Percentiles rank a stretch among this genome's conserved stretches.
Evolutionary conservation across 441 rosid species (phyloP).

Genomic region (Erodium texanum): DNA sequence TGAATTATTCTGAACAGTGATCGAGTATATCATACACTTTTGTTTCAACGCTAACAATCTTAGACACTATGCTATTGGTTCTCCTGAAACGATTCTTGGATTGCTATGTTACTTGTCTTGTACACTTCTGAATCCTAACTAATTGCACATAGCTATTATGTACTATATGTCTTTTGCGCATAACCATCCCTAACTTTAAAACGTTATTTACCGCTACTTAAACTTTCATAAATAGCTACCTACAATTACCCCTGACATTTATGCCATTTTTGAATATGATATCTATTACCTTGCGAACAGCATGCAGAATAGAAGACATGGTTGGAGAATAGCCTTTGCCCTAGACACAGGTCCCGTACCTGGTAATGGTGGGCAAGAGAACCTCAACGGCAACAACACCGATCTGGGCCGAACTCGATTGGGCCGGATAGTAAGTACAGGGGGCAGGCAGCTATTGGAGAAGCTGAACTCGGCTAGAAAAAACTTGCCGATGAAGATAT

Average conservation of each 20-base stretch:
- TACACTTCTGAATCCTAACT: neutral
- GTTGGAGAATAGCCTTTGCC: constrained; percentile 54
- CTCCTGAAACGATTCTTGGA: neutral
- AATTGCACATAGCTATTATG: neutral
- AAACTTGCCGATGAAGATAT: constrained; percentile 84
- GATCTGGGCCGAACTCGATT: constrained; percentile 73
- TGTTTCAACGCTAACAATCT: neutral
- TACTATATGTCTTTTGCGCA: too few species aligned
- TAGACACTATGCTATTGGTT: neutral
- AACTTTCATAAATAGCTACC: too few species aligned
- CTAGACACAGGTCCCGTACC: constrained; percentile 45
- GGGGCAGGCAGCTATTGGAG: constrained; percentile 62
- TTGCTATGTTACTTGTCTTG: neutral
- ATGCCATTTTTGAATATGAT: too few species aligned
- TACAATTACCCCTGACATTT: too few species aligned
- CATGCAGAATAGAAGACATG: constrained; percentile 32
- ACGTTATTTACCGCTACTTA: too few species aligned
- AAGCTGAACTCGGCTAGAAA: constrained; percentile 77
- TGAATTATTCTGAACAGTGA: neutral
- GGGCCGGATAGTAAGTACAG: constrained; percentile 77
- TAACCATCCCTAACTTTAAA: too few species aligned
- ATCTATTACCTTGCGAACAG: constrained; percentile 24
- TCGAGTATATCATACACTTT: neutral
- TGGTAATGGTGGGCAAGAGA: constrained; percentile 51
- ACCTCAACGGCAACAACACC: constrained; percentile 20